Evolutionary conservation across 2,329 filamentous ascomycete genomes (phyloP), one percentile per base, ranked within the genome.

Genomic region (Botrytis medusae): DNA sequence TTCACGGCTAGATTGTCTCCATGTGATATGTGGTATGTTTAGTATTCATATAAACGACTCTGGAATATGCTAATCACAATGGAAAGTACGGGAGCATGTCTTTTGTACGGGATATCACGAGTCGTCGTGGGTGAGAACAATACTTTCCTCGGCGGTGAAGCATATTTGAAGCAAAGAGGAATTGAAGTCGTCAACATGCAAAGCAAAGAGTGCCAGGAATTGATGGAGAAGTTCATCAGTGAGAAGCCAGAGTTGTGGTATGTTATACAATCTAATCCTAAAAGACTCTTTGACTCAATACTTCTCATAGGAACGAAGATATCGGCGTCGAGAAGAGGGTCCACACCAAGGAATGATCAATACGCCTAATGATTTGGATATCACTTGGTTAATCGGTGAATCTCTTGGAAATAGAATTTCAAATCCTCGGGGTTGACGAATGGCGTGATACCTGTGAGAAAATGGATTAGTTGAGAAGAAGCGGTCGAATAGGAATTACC

Each of bases 391-490:
- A 91, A 83, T 65, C 93, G 88, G 82, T 97, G 94, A 73, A 98
- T 90, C 83, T 99, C 96, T 80, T 97, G 87, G 77, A 99, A 95
- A 85, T 93, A 99, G 84, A 97, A 97, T 82, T 90, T 95, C 77
- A 99, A 85, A 82, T 97, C 91, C 68, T 98, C 94, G 0, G 96
- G 96, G 78, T 98, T 92, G 71, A 99, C 96, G 76, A 95, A 92
- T 0, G 96, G 96, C 46, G 96, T 99, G 76, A 99, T 94, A 75
- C 94, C 93, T 96, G 73, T 73, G 74, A 51, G 40, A 57, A 42
- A 42, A 25, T 22, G 34, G 42, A 79, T 79, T 77, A 79, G 76
- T 65, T 32, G 60, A 37, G 22, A 32, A 74, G 63, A 72, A 29
- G 71, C 7, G n/a, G 63, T 60, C 48, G 48, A 32, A 51, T 69